phyloP scores from a whole-genome alignment of 345 rosid species.

The Citrus glauca region DNA sequence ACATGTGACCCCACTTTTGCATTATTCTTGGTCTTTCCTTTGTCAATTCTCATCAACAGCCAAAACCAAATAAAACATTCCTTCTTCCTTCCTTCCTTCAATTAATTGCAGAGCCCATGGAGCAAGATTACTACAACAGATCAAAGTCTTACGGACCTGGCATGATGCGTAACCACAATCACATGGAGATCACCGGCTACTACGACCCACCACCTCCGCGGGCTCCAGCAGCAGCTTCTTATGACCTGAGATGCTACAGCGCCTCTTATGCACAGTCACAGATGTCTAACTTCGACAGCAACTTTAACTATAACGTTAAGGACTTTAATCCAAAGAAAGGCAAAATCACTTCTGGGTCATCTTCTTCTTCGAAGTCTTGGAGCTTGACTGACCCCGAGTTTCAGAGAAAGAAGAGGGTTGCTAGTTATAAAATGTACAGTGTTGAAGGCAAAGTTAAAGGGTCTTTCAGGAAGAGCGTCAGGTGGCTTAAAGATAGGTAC shows the following conservation, averaged over 20 bases:
- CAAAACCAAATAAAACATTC: neutral
- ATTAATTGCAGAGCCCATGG: slow-evolving; percentile 33
- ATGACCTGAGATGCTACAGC: slow-evolving; percentile 64
- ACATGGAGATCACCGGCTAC: slow-evolving; percentile 42
- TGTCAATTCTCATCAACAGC: neutral
- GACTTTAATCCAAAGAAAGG: slow-evolving; percentile 53
- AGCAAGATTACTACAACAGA: slow-evolving; percentile 42
- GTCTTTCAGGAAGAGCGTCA: slow-evolving; percentile 73
- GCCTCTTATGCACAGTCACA: slow-evolving; percentile 51
- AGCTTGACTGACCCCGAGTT: slow-evolving; percentile 70
- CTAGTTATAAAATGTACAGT: slow-evolving; percentile 82
- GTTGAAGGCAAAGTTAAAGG: slow-evolving; percentile 88
- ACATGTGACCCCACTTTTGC: too few relatives aligned
- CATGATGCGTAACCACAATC: slow-evolving; percentile 36
- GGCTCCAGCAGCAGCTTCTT: slow-evolving; percentile 3
- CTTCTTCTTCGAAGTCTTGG: slow-evolving; percentile 56
- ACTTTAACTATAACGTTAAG: slow-evolving; percentile 15
- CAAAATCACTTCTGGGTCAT: slow-evolving; percentile 37
- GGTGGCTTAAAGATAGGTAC: slow-evolving; percentile 88
- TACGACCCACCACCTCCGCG: slow-evolving; percentile 33
- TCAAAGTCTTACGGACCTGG: slow-evolving; percentile 47
- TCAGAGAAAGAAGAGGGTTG: slow-evolving; percentile 93
- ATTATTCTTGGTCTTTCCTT: too few relatives aligned
- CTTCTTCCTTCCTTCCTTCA: neutral
- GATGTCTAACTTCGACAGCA: slow-evolving; percentile 26